Evolutionary conservation across 2,329 filamentous ascomycete genomes (phyloP).

Genomic region (Aspergillus thermomutatus): DNA sequence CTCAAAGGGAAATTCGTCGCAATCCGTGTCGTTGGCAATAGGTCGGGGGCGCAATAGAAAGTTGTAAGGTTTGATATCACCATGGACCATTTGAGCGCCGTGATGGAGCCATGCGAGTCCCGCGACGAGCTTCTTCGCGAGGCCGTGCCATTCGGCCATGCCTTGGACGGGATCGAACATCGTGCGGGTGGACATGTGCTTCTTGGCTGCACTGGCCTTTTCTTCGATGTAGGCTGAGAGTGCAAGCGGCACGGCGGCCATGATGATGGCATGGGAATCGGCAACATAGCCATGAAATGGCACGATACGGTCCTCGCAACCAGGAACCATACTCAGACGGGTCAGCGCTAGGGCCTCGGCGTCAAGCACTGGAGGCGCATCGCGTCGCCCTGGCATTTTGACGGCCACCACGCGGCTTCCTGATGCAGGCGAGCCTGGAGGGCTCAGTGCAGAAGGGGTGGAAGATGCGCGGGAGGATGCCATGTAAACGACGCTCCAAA

Average conservation of each 20-base stretch:
- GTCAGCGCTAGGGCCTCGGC: conserved; percentile 43
- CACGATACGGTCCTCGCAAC: conserved; percentile 37
- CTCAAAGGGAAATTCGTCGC: conserved; percentile 32
- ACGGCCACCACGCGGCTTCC: conserved; percentile 39
- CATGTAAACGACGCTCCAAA: conserved; percentile 48
- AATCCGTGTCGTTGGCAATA: conserved; percentile 7
- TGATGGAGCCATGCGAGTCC: conserved; percentile 45
- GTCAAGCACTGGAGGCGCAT: conserved; percentile 39
- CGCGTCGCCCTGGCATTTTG: conserved; percentile 41
- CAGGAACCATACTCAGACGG: conserved; percentile 32
- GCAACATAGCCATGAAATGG: conserved; percentile 45
- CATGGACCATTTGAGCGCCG: conserved; percentile 41
- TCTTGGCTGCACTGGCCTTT: conserved; percentile 26
- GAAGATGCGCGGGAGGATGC: conserved; percentile 27
- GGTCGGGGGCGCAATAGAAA: conserved; percentile 34
- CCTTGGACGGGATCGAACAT: conserved; percentile 47
- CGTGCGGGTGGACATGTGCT: conserved; percentile 37
- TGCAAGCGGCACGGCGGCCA: conserved; percentile 43
- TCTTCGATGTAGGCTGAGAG: conserved; percentile 42
- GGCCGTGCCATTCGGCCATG: conserved; percentile 35
- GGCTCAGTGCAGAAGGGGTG: conserved; percentile 19
- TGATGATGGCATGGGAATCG: conserved; percentile 39
- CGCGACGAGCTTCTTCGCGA: conserved; percentile 40
- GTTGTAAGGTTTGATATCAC: conserved; percentile 48
- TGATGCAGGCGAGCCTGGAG: conserved; percentile 36